Conservation (phyloP, 2,329 filamentous ascomycete genomes). For the Aureobasidium sp. region DNA sequence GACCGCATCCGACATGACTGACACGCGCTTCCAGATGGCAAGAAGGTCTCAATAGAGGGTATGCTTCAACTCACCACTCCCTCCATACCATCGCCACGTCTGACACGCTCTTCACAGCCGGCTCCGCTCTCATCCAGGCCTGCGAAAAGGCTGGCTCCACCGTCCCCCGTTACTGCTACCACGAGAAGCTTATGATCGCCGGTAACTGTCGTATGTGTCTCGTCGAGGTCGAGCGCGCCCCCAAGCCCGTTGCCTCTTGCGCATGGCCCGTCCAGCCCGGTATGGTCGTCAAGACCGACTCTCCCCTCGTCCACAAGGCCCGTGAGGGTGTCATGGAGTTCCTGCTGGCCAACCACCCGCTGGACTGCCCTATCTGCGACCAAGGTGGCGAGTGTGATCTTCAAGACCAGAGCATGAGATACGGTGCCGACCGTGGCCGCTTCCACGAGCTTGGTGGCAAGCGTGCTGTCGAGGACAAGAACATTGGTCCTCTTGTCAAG, state of each 20-base stretch:
- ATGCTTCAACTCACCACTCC: conserved; percentile 25
- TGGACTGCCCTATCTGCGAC: conserved; percentile 96
- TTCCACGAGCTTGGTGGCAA: conserved; percentile 96
- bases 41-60: conserved; percentile 98
- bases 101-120: conserved; percentile 52
- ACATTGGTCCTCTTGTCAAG: conserved; percentile 95
- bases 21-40: conserved; percentile 64
- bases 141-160: conserved; percentile 95
- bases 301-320: conserved; percentile 91
- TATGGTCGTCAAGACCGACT: conserved; percentile 99
- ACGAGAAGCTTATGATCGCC: conserved; percentile 99
- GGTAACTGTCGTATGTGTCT: conserved; percentile 99
- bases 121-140: conserved; percentile 94
- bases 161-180: conserved; percentile 96
- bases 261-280: conserved; percentile 98
- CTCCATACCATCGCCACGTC: background rate
- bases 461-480: conserved; percentile 98
- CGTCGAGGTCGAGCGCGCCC: conserved; percentile 92
- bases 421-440: conserved; percentile 88
- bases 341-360: conserved; percentile 86
- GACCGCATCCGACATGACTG: background rate
- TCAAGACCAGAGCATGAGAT: conserved; percentile 98
- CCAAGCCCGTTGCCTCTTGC: conserved; percentile 96
- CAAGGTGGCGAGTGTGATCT: conserved; percentile 98
- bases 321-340: conserved; percentile 99